Percentiles rank a stretch among this genome's conserved stretches.
These are phyloP conservation scores for Knoxdaviesia capensis DNA, from an alignment of 2,329 filamentous ascomycete species.

Conservation along the genomic window DNA sequence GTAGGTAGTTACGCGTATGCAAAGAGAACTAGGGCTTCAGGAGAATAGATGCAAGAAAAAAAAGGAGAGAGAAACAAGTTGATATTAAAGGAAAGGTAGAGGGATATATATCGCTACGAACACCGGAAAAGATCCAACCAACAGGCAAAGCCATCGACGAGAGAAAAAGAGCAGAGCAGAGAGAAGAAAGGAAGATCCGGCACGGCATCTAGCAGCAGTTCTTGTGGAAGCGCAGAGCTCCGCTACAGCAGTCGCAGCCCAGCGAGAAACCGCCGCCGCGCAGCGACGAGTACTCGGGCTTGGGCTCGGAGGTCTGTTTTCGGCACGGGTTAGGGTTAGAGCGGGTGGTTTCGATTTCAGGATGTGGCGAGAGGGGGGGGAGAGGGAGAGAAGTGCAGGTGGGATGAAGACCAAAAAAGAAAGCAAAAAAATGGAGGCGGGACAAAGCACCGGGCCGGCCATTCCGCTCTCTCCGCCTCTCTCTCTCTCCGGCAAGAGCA, in stretches of 20 bases:
- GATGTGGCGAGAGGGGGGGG: background rate
- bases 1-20: background rate
- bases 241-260: constrained; percentile 12
- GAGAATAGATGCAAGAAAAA: constrained; percentile 1
- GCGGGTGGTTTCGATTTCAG: background rate
- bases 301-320: constrained; percentile 7
- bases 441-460: background rate
- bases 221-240: constrained; percentile 12
- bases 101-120: too few relatives aligned
- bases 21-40: background rate
- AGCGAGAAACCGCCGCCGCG: constrained; percentile 11
- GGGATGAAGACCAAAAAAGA: background rate
- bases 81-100: background rate
- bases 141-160: too few relatives aligned
- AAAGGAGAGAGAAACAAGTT: background rate
- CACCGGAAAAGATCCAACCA: too few relatives aligned
- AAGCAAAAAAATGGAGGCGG: background rate
- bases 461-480: too few relatives aligned
- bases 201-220: constrained; percentile 8
- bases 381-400: background rate
- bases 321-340: background rate
- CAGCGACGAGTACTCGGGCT: constrained; percentile 7
- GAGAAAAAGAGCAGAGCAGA: background rate
- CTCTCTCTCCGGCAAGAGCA: too few relatives aligned
- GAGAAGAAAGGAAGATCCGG: background rate